Base-by-base conservation (phyloP, 495 filamentous ascomycete genomes). In the Bryoglossum gracile region DNA sequence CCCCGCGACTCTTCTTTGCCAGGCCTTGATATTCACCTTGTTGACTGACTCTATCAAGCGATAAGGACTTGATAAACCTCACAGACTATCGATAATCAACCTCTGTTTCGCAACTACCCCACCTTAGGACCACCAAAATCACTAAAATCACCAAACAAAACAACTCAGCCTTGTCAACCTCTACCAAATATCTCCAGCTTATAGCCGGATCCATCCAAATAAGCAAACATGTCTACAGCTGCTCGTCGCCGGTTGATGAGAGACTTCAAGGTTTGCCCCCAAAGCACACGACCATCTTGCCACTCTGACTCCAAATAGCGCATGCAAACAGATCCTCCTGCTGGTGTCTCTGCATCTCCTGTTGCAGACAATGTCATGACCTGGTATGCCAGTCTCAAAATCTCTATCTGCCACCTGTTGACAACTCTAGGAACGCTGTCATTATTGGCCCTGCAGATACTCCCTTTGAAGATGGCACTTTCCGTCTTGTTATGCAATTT, bases 341-440 rank as follows among this genome's bases (percentile, higher is more conserved):
- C 91, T 52, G 92, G 92, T 49, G 92, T 98, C 35, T 96, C 91
- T 48, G 92, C 92, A 28, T 96, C 92, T 28, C 92, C 92, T 0
- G 86, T 98, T 17, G 87, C 91, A 35, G 92, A 98, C 64, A 98
- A 98, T 75, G 92, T 98, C 35, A 97, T 98, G 92, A 96, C 89
- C 42, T 98, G 92, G 92, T 97, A 78, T 55, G 14, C n/a, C 36
- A 36, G 17, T 33, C 13, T 33, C 26, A 22, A 24, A 43, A 26
- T 22, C 24, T 34, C 38, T 41, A 52, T 54, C 25, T 14, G 21
- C 55, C 23, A 53, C 43, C 37, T 35, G 32, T 57, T 48, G 54
- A 54, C 53, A 21, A 51, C 25, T 35, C 14, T 57, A 98, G 92
- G 92, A 98, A 98, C 64, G 92, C 92, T 49, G 92, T 98, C 48